These are phyloP conservation scores for Leccinum ochraceum DNA, from an alignment of 768 basidiomycete genomes.

Conservation along the genomic window DNA sequence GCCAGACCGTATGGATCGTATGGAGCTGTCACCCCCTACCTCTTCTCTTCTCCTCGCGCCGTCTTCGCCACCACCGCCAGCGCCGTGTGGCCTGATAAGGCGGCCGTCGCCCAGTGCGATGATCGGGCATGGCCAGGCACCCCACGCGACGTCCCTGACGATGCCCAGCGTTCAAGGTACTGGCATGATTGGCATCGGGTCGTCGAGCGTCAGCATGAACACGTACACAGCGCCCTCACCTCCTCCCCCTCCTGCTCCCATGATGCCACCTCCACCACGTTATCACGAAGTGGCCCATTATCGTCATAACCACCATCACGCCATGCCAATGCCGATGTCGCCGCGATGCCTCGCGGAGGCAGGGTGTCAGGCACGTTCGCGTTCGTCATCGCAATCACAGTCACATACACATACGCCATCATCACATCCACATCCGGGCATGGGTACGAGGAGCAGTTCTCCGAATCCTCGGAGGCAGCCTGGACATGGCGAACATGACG, in stretches of 20 bases:
- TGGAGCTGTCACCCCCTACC: constrained; percentile 9
- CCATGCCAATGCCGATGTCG: background rate
- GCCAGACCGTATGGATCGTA: background rate
- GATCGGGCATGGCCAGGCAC: constrained; percentile 11
- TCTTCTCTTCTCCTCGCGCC: constrained; percentile 18
- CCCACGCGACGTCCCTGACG: background rate
- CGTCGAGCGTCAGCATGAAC: constrained; percentile 8
- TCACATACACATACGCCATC: background rate
- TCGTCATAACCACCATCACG: background rate
- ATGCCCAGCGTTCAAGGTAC: background rate
- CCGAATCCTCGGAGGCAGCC: constrained; percentile 18
- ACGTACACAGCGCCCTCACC: background rate
- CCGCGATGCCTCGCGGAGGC: constrained; percentile 25
- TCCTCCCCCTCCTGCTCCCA: constrained; percentile 6
- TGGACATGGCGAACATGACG: constrained; percentile 12
- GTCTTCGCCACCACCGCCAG: constrained; percentile 13
- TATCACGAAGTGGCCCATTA: constrained; percentile 19
- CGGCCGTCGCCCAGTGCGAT: constrained; percentile 15
- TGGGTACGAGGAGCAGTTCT: constrained; percentile 2
- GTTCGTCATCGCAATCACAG: background rate
- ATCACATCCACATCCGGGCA: background rate
- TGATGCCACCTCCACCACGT: constrained; percentile 18
- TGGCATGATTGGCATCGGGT: constrained; percentile 1
- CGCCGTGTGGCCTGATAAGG: constrained; percentile 12
- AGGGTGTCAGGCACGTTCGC: constrained; percentile 25